Percentiles rank a stretch among this genome's conserved stretches.
phyloP scores from a whole-genome alignment of 129 eudicot species.

The Pulicaria dysenterica region DNA sequence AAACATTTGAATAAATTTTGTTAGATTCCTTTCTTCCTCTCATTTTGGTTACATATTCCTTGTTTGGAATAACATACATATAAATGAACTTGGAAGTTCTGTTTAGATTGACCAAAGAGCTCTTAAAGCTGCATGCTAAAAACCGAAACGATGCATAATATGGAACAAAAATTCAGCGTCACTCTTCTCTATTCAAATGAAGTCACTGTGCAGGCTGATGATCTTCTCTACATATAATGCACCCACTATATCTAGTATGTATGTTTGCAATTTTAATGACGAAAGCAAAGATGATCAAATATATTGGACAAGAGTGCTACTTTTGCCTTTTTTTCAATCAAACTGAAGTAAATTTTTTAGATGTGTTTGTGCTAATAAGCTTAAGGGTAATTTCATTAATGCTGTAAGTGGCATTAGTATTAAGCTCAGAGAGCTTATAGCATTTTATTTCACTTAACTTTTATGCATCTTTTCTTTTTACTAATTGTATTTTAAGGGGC shows the following conservation, averaged over 20 bases:
- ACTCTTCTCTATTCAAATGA: neutral
- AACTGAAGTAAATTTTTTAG: neutral
- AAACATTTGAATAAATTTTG: neutral
- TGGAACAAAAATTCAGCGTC: neutral
- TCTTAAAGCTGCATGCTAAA: neutral
- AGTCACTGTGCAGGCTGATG: neutral
- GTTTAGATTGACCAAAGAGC: neutral
- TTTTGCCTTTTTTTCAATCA: neutral
- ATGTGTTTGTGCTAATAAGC: neutral
- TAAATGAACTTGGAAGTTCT: neutral
- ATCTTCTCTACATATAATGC: neutral
- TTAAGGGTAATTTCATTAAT: neutral
- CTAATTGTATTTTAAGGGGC: constrained; percentile 3
- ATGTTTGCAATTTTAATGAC: neutral
- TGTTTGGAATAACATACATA: no score
- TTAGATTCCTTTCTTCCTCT: neutral
- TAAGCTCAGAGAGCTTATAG: neutral
- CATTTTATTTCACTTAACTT: neutral
- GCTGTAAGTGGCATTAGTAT: neutral
- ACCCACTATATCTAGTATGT: neutral
- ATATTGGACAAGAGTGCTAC: neutral
- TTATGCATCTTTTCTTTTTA: neutral
- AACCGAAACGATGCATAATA: neutral
- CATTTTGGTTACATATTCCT: neutral
- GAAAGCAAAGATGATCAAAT: neutral